Conservation (phyloP, 306 rosid species). For the Castanea crenata region DNA sequence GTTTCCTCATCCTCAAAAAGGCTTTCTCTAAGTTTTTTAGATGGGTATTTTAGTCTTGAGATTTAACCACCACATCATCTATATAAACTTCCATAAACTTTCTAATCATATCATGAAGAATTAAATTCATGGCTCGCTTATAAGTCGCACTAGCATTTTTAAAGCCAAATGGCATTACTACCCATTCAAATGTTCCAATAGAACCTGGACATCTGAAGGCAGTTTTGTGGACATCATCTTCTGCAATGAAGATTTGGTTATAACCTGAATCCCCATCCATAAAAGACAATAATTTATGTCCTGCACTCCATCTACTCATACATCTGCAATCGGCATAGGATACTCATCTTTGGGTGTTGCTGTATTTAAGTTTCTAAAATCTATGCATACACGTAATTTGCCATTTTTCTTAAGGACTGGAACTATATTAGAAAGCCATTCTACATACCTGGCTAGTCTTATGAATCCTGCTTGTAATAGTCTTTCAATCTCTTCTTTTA, state of each 20-base stretch:
- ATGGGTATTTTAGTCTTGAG: too few relatives aligned
- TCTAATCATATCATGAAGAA: background rate
- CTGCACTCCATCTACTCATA: background rate
- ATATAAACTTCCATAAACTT: background rate
- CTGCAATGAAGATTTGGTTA: background rate
- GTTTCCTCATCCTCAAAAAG: too few relatives aligned
- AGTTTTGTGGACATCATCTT: background rate
- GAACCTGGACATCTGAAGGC: too few relatives aligned
- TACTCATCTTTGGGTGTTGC: background rate
- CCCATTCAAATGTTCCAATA: background rate
- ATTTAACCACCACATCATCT: too few relatives aligned
- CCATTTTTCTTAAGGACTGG: too few relatives aligned
- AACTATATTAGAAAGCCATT: too few relatives aligned
- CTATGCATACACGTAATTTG: background rate
- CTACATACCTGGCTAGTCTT: too few relatives aligned
- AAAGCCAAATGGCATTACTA: background rate
- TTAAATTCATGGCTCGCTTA: background rate
- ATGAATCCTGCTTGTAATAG: background rate
- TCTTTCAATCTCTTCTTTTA: background rate
- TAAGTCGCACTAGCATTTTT: background rate
- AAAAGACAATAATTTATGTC: background rate
- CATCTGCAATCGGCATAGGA: background rate
- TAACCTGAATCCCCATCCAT: background rate
- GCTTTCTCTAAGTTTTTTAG: too few relatives aligned
- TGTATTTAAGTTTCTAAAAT: background rate